Conservation (phyloP, 345 rosid genomes). For the Luvunga scandens region DNA sequence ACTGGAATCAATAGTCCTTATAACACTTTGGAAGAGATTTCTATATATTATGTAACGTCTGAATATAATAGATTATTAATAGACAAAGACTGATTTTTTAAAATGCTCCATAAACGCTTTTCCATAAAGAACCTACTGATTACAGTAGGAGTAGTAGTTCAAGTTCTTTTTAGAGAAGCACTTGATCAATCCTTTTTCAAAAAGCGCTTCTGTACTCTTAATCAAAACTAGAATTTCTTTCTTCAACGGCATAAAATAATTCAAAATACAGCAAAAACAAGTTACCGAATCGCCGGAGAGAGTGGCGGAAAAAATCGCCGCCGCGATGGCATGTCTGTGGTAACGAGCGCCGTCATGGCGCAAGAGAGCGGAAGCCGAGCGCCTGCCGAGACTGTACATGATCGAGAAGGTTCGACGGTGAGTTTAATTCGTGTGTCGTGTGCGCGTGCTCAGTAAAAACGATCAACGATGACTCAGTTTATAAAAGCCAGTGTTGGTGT, state of each 20-base stretch:
- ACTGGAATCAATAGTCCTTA: neutral
- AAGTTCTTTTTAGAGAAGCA: neutral
- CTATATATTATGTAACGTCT: neutral
- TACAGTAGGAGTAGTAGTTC: neutral
- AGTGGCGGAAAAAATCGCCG: conserved; percentile 37
- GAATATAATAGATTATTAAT: too few relatives aligned
- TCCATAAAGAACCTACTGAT: neutral
- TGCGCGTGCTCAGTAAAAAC: too few relatives aligned
- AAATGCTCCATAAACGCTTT: neutral
- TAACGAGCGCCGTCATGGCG: conserved; percentile 37
- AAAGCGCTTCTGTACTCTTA: neutral
- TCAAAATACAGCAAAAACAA: neutral
- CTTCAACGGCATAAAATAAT: neutral
- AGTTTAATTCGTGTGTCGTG: neutral
- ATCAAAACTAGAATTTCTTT: neutral
- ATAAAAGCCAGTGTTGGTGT: neutral
- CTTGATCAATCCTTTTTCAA: neutral
- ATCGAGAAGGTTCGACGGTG: conserved; percentile 5
- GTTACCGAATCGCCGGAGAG: conserved; percentile 36
- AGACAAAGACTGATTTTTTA: neutral
- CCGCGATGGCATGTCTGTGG: conserved; percentile 34
- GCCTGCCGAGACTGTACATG: conserved; percentile 72
- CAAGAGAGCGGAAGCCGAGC: conserved; percentile 58
- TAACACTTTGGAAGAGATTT: neutral
- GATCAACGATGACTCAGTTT: too few relatives aligned